These are phyloP conservation scores for Sporobolomyces pararoseus DNA, from an alignment of 768 basidiomycete species.

Conservation along the genomic window DNA sequence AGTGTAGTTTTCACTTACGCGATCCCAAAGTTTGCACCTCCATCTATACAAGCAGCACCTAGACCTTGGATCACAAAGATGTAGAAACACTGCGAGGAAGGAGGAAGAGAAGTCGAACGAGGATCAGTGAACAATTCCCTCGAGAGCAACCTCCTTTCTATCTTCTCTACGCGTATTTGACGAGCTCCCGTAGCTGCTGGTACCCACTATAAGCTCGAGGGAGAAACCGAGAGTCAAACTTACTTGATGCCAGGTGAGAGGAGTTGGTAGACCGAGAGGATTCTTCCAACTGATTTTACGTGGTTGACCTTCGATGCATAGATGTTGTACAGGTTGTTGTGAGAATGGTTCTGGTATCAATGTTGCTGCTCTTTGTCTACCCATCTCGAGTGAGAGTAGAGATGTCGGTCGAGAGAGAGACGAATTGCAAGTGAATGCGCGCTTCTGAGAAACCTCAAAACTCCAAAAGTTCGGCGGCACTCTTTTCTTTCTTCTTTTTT, in stretches of 20 bases:
- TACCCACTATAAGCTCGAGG: no score
- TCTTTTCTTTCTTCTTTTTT: not conserved
- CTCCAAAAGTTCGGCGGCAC: not conserved
- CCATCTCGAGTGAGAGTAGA: not conserved
- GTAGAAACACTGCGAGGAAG: slow-evolving; percentile 27
- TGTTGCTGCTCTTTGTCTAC: not conserved
- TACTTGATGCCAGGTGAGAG: slow-evolving; percentile 33
- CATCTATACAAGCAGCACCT: slow-evolving; percentile 32
- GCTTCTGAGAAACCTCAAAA: not conserved
- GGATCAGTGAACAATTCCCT: not conserved
- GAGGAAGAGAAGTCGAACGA: not conserved
- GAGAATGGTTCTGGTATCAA: slow-evolving; percentile 8
- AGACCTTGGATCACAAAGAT: slow-evolving; percentile 34
- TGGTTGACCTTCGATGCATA: slow-evolving; percentile 24
- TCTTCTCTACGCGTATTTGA: not conserved
- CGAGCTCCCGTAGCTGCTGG: no score
- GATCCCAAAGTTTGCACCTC: slow-evolving; percentile 39
- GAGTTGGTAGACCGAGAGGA: slow-evolving; percentile 35
- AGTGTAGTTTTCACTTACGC: no score
- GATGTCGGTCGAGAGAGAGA: not conserved
- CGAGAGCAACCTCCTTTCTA: no score
- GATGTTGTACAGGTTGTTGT: slow-evolving; percentile 21
- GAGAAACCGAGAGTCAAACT: not conserved
- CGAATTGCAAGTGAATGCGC: not conserved
- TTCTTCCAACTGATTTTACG: slow-evolving; percentile 9